phyloP scores from a whole-genome alignment of 108 stramenopile genomes.

The Schizochytrium sp. region DNA sequence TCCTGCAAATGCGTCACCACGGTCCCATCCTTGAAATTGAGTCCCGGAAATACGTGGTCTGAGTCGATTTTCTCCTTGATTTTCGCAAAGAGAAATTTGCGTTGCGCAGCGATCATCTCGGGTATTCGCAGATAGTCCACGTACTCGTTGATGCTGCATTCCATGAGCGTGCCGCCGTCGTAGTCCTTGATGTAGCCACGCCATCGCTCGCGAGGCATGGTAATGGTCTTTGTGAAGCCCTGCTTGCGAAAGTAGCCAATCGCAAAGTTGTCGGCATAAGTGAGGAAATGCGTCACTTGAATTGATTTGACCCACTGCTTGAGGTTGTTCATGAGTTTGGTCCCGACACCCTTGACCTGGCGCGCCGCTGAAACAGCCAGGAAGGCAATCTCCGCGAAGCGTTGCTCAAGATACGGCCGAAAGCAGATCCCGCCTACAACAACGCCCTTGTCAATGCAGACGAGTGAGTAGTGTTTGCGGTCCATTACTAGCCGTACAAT shows the following conservation, averaged over 20 bases:
- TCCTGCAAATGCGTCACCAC: conserved; percentile 25
- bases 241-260: conserved; percentile 97
- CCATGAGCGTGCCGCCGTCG: conserved; percentile 97
- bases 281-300: conserved; percentile 88
- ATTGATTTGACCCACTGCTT: conserved; percentile 72
- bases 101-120: conserved; percentile 68
- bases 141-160: conserved; percentile 92
- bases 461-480: conserved; percentile 74
- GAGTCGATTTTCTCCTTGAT: neutral
- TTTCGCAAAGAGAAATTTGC: conserved; percentile 47
- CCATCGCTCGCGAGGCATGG: conserved; percentile 74
- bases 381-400: conserved; percentile 94
- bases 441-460: conserved; percentile 63
- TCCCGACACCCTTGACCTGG: conserved; percentile 85
- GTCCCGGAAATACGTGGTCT: conserved; percentile 18
- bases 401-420: conserved; percentile 70
- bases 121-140: conserved; percentile 77
- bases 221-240: conserved; percentile 73
- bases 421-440: conserved; percentile 96
- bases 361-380: conserved; percentile 84
- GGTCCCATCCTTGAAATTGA: neutral
- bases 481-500: conserved; percentile 96
- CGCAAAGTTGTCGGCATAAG: conserved; percentile 97
- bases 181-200: conserved; percentile 95
- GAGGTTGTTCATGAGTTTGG: conserved; percentile 91